Evolutionary conservation across 352 stramenopile species (phyloP), one percentile per base, ranked within the genome.

Genomic region (Phytopythium helicoides): DNA sequence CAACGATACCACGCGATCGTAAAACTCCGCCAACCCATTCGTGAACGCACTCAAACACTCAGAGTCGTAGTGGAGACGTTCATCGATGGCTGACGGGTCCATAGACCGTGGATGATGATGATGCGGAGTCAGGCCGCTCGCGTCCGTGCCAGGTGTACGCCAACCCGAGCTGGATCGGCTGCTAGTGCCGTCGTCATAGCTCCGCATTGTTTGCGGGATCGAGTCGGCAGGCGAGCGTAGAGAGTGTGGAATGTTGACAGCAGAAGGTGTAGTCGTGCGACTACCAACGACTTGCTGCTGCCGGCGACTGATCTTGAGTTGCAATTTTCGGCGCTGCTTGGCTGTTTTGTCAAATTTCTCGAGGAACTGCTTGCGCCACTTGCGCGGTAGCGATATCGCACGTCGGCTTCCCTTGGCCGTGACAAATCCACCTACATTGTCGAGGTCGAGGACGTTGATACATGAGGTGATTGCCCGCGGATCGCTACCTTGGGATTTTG

Each of bases 291-390:
- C 52, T 16, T 70, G 66, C 36, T 68, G 56, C 12, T 66, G 44
- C 19, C 69, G 60, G 11, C 72, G 68, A 37, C 46, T 68, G 35
- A 70, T 61, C 39, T 84, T 89, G 26, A 78, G 41, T 15, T 86
- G 74, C 44, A 76, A 52, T 52, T 87, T 86, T 40, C 81, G 78
- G 1, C 78, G 72, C 28, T 86, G 65, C 38, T 78, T 86, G 12
- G 71, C 77, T 33, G 81, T 54, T 47, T 90, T 89, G 28, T 89
- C 77, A 15, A 93, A 82, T 2, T 69, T 64, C 38, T 90, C 79
- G 25, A 93, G 44, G 36, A 93, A 86, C 58, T 89, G 80, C 23
- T 81, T 77, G 16, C 82, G 68, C 76, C 79, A 84, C 54, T 93
- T 93, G 28, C 80, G 79, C 7, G 82, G 82, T 49, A 91, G 58